phyloP scores from a whole-genome alignment of 1,284 basidiomycete genomes.

The Athelia psychrophila region DNA sequence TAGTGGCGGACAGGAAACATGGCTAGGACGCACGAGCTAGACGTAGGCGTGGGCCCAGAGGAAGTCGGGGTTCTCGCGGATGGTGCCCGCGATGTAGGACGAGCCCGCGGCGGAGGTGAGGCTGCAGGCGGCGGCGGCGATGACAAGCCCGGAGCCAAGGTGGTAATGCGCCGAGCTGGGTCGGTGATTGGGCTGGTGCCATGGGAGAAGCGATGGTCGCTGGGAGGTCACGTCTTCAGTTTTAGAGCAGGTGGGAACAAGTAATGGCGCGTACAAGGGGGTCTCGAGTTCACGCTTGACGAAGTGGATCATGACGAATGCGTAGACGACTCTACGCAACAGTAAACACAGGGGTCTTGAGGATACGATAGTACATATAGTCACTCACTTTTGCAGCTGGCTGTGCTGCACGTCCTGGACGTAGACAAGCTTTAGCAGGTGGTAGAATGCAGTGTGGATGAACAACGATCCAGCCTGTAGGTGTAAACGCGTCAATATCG shows the following conservation, averaged over 20 bases:
- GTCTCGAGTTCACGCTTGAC: slow-evolving; percentile 94
- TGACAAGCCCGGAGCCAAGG: slow-evolving; percentile 71
- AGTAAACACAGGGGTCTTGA: too few relatives aligned
- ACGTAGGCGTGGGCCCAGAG: slow-evolving; percentile 61
- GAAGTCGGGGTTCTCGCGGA: slow-evolving; percentile 68
- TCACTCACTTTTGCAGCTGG: slow-evolving; percentile 73
- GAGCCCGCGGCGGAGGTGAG: slow-evolving; percentile 63
- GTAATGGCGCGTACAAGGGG: slow-evolving; percentile 62
- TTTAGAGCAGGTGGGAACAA: background rate
- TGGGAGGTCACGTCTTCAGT: slow-evolving; percentile 21
- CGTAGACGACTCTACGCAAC: slow-evolving; percentile 75
- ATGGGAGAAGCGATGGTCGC: slow-evolving; percentile 93
- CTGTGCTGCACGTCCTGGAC: slow-evolving; percentile 70
- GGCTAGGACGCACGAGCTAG: slow-evolving; percentile 59
- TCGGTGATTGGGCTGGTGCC: too few relatives aligned
- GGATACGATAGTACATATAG: too few relatives aligned
- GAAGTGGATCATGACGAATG: slow-evolving; percentile 85
- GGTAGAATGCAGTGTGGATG: slow-evolving; percentile 88
- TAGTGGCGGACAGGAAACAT: slow-evolving; percentile 4
- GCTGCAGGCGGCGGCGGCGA: slow-evolving; percentile 81
- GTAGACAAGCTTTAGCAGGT: slow-evolving; percentile 69
- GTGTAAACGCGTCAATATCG: background rate
- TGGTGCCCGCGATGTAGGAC: slow-evolving; percentile 62
- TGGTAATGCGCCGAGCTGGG: slow-evolving; percentile 90
- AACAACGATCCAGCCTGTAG: slow-evolving; percentile 82